phyloP scores from a whole-genome alignment of 2,329 filamentous ascomycete genomes.

The Fusarium abutilonis region DNA sequence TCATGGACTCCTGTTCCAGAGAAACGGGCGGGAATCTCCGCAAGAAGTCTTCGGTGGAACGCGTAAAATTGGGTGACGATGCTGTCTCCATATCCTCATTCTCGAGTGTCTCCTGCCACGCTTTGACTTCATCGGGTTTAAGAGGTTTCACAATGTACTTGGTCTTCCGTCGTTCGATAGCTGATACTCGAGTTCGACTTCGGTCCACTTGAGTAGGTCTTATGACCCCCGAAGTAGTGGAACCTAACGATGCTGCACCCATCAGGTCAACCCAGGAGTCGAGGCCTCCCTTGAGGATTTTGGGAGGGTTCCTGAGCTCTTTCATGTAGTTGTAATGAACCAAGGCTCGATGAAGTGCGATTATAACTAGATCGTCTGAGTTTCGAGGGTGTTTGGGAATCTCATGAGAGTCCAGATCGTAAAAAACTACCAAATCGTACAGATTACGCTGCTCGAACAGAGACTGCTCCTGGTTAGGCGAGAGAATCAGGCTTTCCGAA shows the following conservation, averaged over 20 bases:
- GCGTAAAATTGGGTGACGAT: slow-evolving; percentile 66
- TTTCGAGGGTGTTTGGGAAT: slow-evolving; percentile 54
- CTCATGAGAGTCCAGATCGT: slow-evolving; percentile 75
- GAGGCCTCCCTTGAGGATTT: slow-evolving; percentile 82
- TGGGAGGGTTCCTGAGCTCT: slow-evolving; percentile 76
- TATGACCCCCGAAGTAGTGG: slow-evolving; percentile 51
- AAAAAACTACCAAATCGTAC: slow-evolving; percentile 90
- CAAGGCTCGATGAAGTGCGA: slow-evolving; percentile 80
- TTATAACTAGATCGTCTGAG: slow-evolving; percentile 64
- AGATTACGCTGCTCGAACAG: slow-evolving; percentile 77
- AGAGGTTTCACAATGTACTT: slow-evolving; percentile 71
- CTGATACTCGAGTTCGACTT: slow-evolving; percentile 49
- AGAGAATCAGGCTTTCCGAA: slow-evolving; percentile 74
- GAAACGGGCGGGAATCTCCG: slow-evolving; percentile 80
- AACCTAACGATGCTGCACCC: slow-evolving; percentile 70
- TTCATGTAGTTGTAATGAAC: slow-evolving; percentile 85
- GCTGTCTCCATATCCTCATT: slow-evolving; percentile 66
- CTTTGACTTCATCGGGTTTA: slow-evolving; percentile 80
- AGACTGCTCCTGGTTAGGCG: slow-evolving; percentile 76
- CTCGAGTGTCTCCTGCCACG: slow-evolving; percentile 81
- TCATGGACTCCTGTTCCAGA: slow-evolving; percentile 69
- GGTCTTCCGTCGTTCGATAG: slow-evolving; percentile 51
- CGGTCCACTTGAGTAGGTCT: slow-evolving; percentile 21
- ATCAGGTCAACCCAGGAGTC: slow-evolving; percentile 88
- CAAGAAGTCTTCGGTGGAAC: slow-evolving; percentile 84